These are phyloP conservation scores for Cucumis hystrix DNA, from an alignment of 306 rosid species.

Conservation along the genomic window DNA sequence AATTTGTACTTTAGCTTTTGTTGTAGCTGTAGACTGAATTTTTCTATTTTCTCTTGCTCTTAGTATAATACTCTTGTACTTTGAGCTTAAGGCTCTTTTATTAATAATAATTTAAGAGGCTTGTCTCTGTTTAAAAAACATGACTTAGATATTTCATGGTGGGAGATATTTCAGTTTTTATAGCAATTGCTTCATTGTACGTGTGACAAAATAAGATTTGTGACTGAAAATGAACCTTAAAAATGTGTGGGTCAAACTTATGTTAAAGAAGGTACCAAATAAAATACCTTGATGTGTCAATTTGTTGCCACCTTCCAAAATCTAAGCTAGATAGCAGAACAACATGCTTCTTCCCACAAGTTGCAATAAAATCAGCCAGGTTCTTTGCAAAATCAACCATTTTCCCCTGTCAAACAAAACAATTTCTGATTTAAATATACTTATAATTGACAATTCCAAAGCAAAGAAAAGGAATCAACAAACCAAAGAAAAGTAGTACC, in stretches of 20 bases:
- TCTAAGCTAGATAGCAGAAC: constrained; percentile 81
- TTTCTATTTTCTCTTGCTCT: no score
- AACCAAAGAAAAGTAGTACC: neutral
- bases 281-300: constrained; percentile 73
- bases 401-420: constrained; percentile 44
- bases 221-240: neutral
- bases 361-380: constrained; percentile 54
- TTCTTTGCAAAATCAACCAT: constrained; percentile 63
- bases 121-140: neutral
- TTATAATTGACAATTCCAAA: neutral
- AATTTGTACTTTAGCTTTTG: no score
- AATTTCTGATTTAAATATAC: neutral
- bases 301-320: constrained; percentile 75
- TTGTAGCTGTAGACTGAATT: no score
- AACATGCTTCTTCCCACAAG: constrained; percentile 60
- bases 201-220: neutral
- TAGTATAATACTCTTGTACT: no score
- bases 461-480: neutral
- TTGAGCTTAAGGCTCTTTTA: no score
- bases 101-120: no score
- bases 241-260: neutral
- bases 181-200: neutral
- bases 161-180: neutral
- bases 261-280: neutral
- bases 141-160: neutral